phyloP scores from a whole-genome alignment of 495 filamentous ascomycete species.

The Tricharina praecox region DNA sequence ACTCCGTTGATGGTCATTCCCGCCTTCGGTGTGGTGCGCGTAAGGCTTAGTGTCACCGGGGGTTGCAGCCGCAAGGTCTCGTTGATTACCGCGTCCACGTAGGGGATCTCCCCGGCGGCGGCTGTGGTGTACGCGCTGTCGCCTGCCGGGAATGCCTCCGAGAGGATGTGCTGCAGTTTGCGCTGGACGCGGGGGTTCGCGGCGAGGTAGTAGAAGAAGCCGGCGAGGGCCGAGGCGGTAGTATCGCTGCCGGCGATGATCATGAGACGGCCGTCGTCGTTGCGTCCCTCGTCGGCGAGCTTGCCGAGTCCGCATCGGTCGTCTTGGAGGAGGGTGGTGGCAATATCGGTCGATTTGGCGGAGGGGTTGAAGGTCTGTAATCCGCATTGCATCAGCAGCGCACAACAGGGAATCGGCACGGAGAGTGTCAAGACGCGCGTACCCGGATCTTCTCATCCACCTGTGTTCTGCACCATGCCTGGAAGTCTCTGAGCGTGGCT shows the following conservation, averaged over 20 bases:
- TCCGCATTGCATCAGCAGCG: too few relatives aligned
- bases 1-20: slow-evolving; percentile 29
- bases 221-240: slow-evolving; percentile 28
- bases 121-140: slow-evolving; percentile 9
- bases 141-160: slow-evolving; percentile 7
- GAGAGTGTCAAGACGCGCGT: too few relatives aligned
- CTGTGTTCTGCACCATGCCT: slow-evolving; percentile 8
- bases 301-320: neutral
- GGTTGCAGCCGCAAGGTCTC: slow-evolving; percentile 40
- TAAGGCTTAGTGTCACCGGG: slow-evolving; percentile 31
- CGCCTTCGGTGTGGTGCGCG: slow-evolving; percentile 29
- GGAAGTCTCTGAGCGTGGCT: slow-evolving; percentile 8
- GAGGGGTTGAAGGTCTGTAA: too few relatives aligned
- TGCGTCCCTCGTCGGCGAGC: neutral
- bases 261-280: slow-evolving; percentile 8
- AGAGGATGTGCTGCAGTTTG: slow-evolving; percentile 11
- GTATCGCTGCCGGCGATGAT: slow-evolving; percentile 30
- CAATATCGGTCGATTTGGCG: neutral
- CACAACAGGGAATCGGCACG: too few relatives aligned
- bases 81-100: slow-evolving; percentile 35
- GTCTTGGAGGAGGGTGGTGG: neutral
- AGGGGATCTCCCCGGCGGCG: slow-evolving; percentile 14
- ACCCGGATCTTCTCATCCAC: slow-evolving; percentile 9
- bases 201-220: slow-evolving; percentile 30
- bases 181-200: slow-evolving; percentile 14